phyloP scores from a whole-genome alignment of 2,329 filamentous ascomycete genomes.

The Dothiorella sarmentorum region DNA sequence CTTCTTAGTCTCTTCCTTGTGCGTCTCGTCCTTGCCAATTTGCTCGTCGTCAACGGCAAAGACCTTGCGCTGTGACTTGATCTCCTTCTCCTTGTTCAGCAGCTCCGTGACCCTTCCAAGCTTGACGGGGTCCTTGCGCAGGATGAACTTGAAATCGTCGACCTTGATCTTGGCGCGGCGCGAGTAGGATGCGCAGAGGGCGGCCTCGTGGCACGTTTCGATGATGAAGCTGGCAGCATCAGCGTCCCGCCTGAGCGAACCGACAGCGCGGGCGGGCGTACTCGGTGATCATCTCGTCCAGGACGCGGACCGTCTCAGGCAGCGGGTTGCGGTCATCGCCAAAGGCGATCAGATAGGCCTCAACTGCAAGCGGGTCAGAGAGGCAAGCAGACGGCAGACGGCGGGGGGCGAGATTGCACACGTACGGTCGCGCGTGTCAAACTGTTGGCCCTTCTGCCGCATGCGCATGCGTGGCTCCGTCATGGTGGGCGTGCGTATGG shows the following conservation, averaged over 20 bases:
- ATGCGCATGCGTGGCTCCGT: constrained; percentile 48
- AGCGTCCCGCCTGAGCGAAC: background rate
- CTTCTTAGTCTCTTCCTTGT: constrained; percentile 39
- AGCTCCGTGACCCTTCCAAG: constrained; percentile 87
- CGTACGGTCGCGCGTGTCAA: constrained; percentile 42
- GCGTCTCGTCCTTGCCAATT: constrained; percentile 52
- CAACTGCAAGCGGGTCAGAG: constrained; percentile 50
- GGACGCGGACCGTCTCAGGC: constrained; percentile 75
- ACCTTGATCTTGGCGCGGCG: constrained; percentile 96
- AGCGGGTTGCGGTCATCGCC: constrained; percentile 77
- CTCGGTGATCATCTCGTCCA: constrained; percentile 94
- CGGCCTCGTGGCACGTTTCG: constrained; percentile 86
- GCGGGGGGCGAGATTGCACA: constrained; percentile 1
- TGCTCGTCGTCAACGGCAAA: constrained; percentile 66
- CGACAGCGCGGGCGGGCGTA: constrained; percentile 21
- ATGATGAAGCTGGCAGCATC: constrained; percentile 68
- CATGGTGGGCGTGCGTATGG: constrained; percentile 30
- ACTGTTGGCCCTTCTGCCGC: constrained; percentile 47
- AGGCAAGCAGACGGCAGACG: constrained; percentile 10
- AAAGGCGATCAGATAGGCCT: constrained; percentile 72
- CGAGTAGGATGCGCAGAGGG: constrained; percentile 77
- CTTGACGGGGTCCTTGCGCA: constrained; percentile 79
- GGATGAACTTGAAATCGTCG: constrained; percentile 94
- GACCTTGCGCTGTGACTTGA: constrained; percentile 77
- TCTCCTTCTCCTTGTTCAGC: constrained; percentile 79